These are phyloP conservation scores for Fremontodendron californicum DNA, from an alignment of 345 rosid species.

Conservation along the genomic window DNA sequence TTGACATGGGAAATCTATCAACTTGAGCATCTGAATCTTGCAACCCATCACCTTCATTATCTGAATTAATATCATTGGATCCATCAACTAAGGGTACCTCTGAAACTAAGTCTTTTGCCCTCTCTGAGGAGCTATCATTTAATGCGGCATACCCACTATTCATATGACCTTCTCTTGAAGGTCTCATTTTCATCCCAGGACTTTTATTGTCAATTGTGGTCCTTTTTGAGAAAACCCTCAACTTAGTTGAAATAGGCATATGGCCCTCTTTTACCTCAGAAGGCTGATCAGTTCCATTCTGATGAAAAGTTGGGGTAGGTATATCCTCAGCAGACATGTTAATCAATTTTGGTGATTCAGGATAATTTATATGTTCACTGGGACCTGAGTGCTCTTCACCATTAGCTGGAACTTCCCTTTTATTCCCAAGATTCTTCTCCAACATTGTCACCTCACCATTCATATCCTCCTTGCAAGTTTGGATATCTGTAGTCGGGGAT, in stretches of 20 bases:
- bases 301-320: conserved; percentile 13
- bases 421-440: conserved; percentile 24
- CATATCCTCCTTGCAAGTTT: conserved; percentile 12
- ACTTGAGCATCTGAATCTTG: conserved; percentile 34
- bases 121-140: conserved; percentile 28
- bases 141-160: conserved; percentile 32
- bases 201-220: conserved; percentile 33
- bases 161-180: conserved; percentile 26
- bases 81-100: conserved; percentile 28
- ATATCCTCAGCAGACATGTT: conserved; percentile 31
- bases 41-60: conserved; percentile 26
- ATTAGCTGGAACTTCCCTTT: conserved; percentile 27
- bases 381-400: conserved; percentile 23
- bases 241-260: conserved; percentile 40
- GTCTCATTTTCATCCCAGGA: conserved; percentile 32
- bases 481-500: conserved; percentile 17
- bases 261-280: conserved; percentile 41
- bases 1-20: conserved; percentile 26
- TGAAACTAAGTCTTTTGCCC: conserved; percentile 27
- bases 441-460: conserved; percentile 19
- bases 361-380: conserved; percentile 17
- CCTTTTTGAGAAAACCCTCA: conserved; percentile 40
- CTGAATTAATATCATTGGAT: conserved; percentile 26
- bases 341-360: conserved; percentile 33
- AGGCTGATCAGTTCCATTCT: conserved; percentile 21